Base-by-base conservation (phyloP, 345 rosid species). In the Erysimum cheiranthoides region DNA sequence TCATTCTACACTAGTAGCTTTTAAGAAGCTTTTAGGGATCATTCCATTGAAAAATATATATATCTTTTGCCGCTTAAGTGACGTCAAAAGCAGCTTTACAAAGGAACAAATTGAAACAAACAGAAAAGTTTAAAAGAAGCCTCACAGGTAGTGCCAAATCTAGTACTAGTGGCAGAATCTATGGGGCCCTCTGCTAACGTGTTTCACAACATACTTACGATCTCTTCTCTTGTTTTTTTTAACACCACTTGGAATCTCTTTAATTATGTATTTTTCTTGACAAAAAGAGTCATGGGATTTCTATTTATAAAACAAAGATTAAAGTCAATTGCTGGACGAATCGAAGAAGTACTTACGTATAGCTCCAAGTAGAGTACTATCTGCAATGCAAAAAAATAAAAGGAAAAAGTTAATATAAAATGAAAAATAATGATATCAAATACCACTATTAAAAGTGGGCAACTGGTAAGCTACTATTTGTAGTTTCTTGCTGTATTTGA, bases 361-460 rank as follows among this genome's bases (percentile, higher is more conserved):
- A 95, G 81, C 82, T 95, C 99, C 83, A 68, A 81, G 32, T 95
- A 95, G 30, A 95, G 75, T 78, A 90, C 80, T 66, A 95, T 86
- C 97, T 95, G 99, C 89, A 82, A 61, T 58, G 61, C 12, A 57
- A 40, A 39, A 57, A 69, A 6, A 65, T 40, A 49, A 75, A 34
- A 36, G 42, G 61, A 31, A 39, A 54, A 61, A 58, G 57, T 45
- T 38, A 70, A 12, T 57, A 50, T 39, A 42, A 47, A 31, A 32
- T 73, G 27, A 25, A 12, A 12, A 21, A 14, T 2, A 47, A 58
- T 64, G 62, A 21, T 18, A 30, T 30, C 57, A 54, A 39, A 61
- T 5, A 43, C 50, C 63, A 61, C 27, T 43, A 70, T n/a, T 30
- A 34, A 28, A 45, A 45, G 71, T 31, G 46, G 8, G 61, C 10